phyloP scores from a whole-genome alignment of 2,329 filamentous ascomycete species.

The Pseudocercospora pini-densiflorae region DNA sequence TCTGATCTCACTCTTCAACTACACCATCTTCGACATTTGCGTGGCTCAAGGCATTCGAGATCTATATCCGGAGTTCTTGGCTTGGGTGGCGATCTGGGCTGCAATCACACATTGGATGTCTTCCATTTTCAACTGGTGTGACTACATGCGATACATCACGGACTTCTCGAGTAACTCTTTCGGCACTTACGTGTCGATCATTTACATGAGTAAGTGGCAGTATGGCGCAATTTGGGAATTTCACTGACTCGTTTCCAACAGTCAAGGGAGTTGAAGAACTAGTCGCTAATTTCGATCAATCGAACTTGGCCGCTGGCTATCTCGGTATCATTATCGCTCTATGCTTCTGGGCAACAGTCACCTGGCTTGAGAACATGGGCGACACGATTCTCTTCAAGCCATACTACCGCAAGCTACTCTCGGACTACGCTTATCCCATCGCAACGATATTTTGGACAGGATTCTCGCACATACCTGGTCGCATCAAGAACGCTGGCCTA shows the following conservation, averaged over 20 bases:
- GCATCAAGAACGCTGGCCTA: conserved; percentile 48
- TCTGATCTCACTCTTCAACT: conserved; percentile 60
- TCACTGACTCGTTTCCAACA: conserved; percentile 32
- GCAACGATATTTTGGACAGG: conserved; percentile 60
- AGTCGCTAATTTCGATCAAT: conserved; percentile 55
- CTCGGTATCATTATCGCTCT: conserved; percentile 57
- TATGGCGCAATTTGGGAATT: neutral
- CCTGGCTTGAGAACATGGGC: conserved; percentile 56
- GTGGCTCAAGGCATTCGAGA: conserved; percentile 51
- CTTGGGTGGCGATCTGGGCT: conserved; percentile 62
- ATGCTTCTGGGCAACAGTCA: conserved; percentile 57
- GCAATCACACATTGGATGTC: conserved; percentile 63
- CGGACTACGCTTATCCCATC: conserved; percentile 59
- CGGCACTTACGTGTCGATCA: conserved; percentile 61
- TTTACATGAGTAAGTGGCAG: conserved; percentile 51
- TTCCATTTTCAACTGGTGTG: conserved; percentile 57
- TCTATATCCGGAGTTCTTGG: conserved; percentile 60
- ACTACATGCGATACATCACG: conserved; percentile 64
- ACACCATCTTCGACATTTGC: conserved; percentile 64
- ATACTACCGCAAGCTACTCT: conserved; percentile 51
- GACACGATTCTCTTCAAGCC: conserved; percentile 51
- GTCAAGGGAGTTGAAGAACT: conserved; percentile 63
- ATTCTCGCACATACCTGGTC: conserved; percentile 58
- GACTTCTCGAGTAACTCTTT: conserved; percentile 61
- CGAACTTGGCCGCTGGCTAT: conserved; percentile 49